Conservation (phyloP, 2,329 filamentous ascomycete genomes). For the Trichophyton mentagrophytes region DNA sequence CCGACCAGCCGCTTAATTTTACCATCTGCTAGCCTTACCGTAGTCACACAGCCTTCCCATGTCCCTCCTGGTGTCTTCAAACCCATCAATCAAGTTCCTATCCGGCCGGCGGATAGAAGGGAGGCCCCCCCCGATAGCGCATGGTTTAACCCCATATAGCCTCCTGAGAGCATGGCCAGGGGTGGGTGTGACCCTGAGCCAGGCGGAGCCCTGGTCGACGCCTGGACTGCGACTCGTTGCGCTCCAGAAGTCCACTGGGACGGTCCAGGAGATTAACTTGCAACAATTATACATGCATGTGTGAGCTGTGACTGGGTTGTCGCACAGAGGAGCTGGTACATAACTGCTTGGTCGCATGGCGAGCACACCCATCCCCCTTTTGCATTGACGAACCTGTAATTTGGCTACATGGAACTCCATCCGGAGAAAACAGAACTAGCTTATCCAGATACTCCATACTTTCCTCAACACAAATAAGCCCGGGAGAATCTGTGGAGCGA, state of each 20-base stretch:
- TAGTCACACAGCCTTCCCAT: not conserved
- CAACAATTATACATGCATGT: not conserved
- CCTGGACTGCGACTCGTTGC: not conserved
- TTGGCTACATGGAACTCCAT: no score
- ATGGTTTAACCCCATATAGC: not conserved
- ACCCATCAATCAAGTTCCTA: not conserved
- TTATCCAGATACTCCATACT: no score
- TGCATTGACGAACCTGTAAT: no score
- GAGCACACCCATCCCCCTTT: no score
- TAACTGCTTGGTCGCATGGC: not conserved
- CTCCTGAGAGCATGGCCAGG: no score
- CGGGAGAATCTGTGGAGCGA: no score
- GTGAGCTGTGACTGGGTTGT: not conserved
- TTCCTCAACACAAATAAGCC: no score
- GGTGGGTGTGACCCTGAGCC: not conserved
- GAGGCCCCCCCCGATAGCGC: not conserved
- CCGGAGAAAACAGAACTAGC: no score
- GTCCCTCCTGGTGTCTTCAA: not conserved
- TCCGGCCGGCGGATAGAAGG: not conserved
- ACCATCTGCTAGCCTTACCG: not conserved
- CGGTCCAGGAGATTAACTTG: not conserved
- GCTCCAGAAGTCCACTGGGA: not conserved
- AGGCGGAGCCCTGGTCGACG: not conserved
- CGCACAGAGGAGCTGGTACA: no score
- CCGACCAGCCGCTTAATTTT: not conserved